Evolutionary conservation across 345 rosid genomes (phyloP), one percentile per base, ranked within the genome.

Genomic region (Eucalyptus regnans): DNA sequence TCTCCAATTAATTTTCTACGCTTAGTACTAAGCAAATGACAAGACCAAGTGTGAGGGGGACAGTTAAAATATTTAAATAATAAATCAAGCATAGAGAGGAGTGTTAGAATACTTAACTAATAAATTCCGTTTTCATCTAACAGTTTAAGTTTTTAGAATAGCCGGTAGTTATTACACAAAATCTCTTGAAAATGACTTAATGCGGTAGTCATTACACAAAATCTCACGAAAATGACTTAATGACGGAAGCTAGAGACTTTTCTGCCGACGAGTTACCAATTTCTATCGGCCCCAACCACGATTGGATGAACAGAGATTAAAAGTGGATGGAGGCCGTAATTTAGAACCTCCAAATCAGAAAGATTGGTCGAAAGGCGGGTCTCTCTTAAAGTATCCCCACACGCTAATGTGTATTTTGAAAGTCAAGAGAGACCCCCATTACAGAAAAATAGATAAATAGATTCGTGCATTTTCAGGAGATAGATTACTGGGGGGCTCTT

Each of bases 31-130:
- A 20, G 0, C 1, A 51, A 51, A 51, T 51, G 54, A 16, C 54
- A 16, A 16, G 54, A 51, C 18, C 54, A 51, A 51, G 20, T 51
- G 54, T 6, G 20, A 51, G 20, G 20, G 7, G 54, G 8, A 6
- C 1, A 6, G 3, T 51, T 51, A 6, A 0, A 51, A 50, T 50
- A 50, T 50, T 50, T 50, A 50, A 6, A 50, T 15, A 15, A 50
- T 6, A 50, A 50, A 50, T 18, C 20, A 50, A 3, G 3, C 18
- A 1, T 50, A 17, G 0, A 50, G 0, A 6, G 3, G 7, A 14
- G 52, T 51, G 4, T 17, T 51, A 17, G 0, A 17, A 51, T 51
- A 51, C 17, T 51, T 51, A 51, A 51, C 7, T 7, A 51, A 51
- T 51, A 51, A 51, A 51, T 1, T 0, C 17, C 3, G 0, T 51